A percentile compares a stretch with the other conserved stretches of the same genome.
phyloP scores from a whole-genome alignment of 305 asterid genomes.

The Solanum hybrid region DNA sequence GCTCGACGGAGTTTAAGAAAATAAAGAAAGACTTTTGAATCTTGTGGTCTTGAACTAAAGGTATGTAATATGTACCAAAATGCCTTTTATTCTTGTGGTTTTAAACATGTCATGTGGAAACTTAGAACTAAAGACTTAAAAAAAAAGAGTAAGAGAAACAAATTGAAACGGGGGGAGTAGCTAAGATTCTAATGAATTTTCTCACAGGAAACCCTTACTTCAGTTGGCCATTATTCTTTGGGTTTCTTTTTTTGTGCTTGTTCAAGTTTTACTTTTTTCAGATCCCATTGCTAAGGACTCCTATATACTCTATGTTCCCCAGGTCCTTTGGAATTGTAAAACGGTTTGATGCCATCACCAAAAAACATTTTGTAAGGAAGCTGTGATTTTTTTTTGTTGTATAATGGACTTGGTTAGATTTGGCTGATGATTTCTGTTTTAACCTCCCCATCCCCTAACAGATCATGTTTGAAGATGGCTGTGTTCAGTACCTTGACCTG shows the following conservation, averaged over 20 bases:
- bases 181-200: neutral
- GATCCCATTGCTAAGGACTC: neutral
- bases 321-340: constrained; percentile 76
- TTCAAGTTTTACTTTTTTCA: neutral
- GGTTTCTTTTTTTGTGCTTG: neutral
- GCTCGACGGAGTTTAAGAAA: neutral
- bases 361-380: constrained; percentile 73
- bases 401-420: constrained; percentile 4
- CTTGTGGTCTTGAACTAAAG: neutral
- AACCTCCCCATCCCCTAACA: constrained; percentile 14
- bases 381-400: neutral
- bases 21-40: neutral
- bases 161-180: neutral
- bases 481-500: constrained; percentile 57
- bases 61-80: neutral
- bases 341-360: constrained; percentile 50
- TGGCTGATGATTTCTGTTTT: neutral
- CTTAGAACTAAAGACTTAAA: neutral
- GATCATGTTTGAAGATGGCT: constrained; percentile 91
- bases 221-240: neutral
- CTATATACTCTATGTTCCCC: constrained; percentile 4
- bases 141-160: neutral
- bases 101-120: neutral
- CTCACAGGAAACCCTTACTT: neutral
- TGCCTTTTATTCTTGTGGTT: neutral